Percentiles rank a stretch among this genome's conserved stretches.
Conservation (phyloP, 2,329 filamentous ascomycete species). For the Curvularia sp. region DNA sequence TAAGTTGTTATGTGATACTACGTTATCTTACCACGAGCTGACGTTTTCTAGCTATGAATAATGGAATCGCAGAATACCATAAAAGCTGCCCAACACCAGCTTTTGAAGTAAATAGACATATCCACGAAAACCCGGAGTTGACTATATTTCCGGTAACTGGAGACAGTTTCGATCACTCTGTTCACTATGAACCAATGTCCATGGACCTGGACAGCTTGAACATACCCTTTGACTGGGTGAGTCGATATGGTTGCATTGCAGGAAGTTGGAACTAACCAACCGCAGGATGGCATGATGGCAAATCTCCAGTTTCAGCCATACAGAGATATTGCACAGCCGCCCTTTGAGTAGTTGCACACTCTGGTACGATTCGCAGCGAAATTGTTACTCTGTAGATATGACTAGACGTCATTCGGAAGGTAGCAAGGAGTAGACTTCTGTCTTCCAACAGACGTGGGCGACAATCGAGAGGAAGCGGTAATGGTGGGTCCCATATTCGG, state of each 20-base stretch:
- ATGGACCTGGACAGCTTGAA: constrained; percentile 34
- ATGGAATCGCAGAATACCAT: constrained; percentile 4
- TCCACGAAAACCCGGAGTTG: neutral
- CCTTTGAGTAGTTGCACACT: neutral
- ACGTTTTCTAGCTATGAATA: constrained; percentile 9
- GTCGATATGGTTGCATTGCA: neutral
- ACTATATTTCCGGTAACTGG: constrained; percentile 15
- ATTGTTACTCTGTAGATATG: neutral
- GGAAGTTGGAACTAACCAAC: neutral
- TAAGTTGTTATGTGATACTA: constrained; percentile 9
- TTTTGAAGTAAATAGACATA: constrained; percentile 25
- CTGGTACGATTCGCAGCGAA: neutral
- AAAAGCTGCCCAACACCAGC: constrained; percentile 20
- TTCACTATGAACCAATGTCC: constrained; percentile 27
- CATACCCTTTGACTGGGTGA: constrained; percentile 37
- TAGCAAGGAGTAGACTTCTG: neutral
- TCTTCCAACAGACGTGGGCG: neutral
- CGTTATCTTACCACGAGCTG: neutral
- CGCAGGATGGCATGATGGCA: constrained; percentile 24
- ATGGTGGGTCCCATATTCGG: neutral
- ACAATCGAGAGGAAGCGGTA: neutral
- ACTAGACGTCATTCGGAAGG: too few species aligned
- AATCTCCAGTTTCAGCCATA: constrained; percentile 19
- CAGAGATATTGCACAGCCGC: constrained; percentile 3
- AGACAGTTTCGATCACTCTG: constrained; percentile 21